Evolutionary conservation across 192 early-diverging fungal genomes (phyloP).

Genomic region (Blastocladiella britannica): DNA sequence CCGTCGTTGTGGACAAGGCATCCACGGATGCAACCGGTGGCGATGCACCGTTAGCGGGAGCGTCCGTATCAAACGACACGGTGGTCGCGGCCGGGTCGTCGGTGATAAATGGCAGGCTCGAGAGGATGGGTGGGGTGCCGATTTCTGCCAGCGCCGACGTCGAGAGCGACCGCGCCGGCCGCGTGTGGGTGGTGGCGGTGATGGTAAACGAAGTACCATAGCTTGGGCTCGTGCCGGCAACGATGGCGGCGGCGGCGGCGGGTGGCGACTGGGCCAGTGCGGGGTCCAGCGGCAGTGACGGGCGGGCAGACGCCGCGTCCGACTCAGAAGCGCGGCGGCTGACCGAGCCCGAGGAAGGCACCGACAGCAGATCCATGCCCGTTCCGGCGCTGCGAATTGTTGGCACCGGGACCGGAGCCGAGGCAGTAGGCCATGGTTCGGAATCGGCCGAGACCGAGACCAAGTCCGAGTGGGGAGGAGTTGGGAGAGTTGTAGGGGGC

Average conservation of each 20-base stretch:
- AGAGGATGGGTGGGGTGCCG: too few species aligned
- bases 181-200: not conserved
- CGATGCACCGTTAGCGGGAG: too few species aligned
- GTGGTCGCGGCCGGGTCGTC: not conserved
- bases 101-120: too few species aligned
- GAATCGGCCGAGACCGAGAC: not conserved
- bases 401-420: not conserved
- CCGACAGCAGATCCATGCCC: not conserved
- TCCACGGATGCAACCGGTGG: not conserved
- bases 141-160: not conserved
- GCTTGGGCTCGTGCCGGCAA: too few species aligned
- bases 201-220: not conserved
- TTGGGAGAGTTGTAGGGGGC: too few species aligned
- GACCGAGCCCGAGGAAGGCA: too few species aligned
- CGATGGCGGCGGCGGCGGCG: too few species aligned
- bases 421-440: not conserved
- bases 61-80: too few species aligned
- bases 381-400: not conserved
- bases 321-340: not conserved
- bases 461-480: too few species aligned
- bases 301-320: too few species aligned
- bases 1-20: not conserved
- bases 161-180: not conserved
- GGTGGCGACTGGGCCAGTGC: too few species aligned
- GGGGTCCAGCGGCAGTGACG: too few species aligned